phyloP scores from a whole-genome alignment of 768 basidiomycete genomes.

The Suillus subaureus region DNA sequence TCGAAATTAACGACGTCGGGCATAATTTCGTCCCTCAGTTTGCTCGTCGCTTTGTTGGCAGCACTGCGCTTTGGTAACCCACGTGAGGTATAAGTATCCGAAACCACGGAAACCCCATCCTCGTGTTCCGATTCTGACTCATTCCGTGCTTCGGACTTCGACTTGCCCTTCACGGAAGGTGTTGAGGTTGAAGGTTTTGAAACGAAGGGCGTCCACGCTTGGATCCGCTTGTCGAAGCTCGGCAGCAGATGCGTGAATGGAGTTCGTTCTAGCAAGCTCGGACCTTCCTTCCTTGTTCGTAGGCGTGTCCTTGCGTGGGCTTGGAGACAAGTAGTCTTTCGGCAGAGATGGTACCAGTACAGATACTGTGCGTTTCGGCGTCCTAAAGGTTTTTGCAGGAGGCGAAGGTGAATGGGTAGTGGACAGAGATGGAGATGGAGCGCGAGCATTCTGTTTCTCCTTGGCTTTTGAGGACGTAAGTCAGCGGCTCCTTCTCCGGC shows the following conservation, averaged over 20 bases:
- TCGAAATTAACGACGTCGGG: conserved; percentile 75
- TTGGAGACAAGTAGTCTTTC: conserved; percentile 27
- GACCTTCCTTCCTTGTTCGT: conserved; percentile 5
- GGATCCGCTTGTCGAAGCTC: conserved; percentile 24
- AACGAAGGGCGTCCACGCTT: conserved; percentile 23
- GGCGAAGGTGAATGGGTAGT: conserved; percentile 11
- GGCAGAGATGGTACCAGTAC: conserved; percentile 32
- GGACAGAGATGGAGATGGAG: conserved; percentile 12
- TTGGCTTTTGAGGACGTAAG: conserved; percentile 8
- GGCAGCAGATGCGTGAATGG: conserved; percentile 23
- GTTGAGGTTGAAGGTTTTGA: conserved; percentile 14
- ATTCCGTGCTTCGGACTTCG: conserved; percentile 3
- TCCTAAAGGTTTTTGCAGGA: conserved; percentile 9
- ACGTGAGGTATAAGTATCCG: conserved; percentile 19
- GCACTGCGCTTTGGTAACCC: conserved; percentile 48
- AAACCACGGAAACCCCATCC: conserved; percentile 13
- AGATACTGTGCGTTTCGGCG: conserved; percentile 26
- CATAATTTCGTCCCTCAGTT: conserved; percentile 60
- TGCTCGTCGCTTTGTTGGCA: conserved; percentile 50
- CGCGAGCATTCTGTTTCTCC: conserved; percentile 6
- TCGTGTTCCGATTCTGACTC: conserved; percentile 8
- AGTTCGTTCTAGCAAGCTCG: conserved; percentile 18
- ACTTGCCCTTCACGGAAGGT: conserved; percentile 10
- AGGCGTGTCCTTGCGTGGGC: conserved; percentile 7
- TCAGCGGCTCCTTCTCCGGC: conserved; percentile 5